Evolutionary conservation across 1,284 basidiomycete genomes (phyloP), one percentile per base, ranked within the genome.

Genomic region (Rhodotorula sp.): DNA sequence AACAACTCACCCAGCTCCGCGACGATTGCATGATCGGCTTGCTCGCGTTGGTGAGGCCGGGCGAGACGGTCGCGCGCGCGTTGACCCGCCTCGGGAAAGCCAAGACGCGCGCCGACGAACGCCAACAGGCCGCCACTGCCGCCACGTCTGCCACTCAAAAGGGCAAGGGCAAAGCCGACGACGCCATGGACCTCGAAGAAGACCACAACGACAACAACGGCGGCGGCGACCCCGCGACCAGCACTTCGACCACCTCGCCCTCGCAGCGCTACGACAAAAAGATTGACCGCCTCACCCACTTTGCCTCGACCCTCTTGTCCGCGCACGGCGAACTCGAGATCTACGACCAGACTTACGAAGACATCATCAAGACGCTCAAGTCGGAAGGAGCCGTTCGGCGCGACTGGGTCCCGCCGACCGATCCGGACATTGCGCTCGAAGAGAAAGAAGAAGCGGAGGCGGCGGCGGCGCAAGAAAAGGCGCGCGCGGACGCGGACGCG

Each of bases 1-100:
- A 64, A 48, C 62, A 65, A 49, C 61, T 77, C 46, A 77, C 73
- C 58, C 77, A 77, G 64, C 76, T 76, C 51, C 73, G 77, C 60
- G 81, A 81, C 56, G 90, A 90, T 65, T 80, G 80, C 65, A 89
- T 89, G 82, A 84, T 84, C 67, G 85, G 86, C 20, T 78, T 93
- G 75, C 87, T 94, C 81, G 83, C 84, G 16, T 84, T 90, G 81
- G 86, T 98, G 81, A 89, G 91, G 82, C 90, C 91, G 73, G 92
- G 92, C 5, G 96, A 99, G 83, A 91, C 91, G 0, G 91, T 98
- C 1, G 84, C 97, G 34, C 91, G 93, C 80, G 91, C 93, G 6
- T 81, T 99, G 67, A 92, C 94, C 76, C 87, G 96, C 29, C 83
- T 97, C 1, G 96, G 96, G 16, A 84, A 83, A 5, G 86, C 86